Evolutionary conservation across 768 basidiomycete genomes (phyloP).

Genomic region (Cystofilobasidium bisporidii): DNA sequence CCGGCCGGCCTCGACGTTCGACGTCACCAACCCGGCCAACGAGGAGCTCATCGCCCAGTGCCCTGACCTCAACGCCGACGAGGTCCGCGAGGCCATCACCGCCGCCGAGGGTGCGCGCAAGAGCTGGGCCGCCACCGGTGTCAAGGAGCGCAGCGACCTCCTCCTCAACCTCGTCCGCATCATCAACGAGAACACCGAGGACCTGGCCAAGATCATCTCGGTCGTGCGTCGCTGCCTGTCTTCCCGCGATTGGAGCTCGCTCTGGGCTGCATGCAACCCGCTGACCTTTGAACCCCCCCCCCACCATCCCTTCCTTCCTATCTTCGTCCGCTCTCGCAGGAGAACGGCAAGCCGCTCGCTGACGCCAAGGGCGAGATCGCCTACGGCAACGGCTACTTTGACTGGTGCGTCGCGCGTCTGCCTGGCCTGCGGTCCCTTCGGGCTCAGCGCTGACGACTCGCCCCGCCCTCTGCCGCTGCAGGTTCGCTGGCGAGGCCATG

Average conservation of each 20-base stretch:
- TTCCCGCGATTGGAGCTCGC: background rate
- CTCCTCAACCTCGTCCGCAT: constrained; percentile 66
- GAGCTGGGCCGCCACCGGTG: constrained; percentile 76
- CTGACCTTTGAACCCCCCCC: background rate
- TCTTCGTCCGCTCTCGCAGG: constrained; percentile 35
- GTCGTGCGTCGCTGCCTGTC: constrained; percentile 18
- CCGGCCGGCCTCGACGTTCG: constrained; percentile 29
- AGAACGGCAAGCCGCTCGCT: constrained; percentile 84
- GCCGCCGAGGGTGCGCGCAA: constrained; percentile 72
- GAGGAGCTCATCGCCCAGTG: constrained; percentile 27
- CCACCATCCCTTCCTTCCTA: background rate
- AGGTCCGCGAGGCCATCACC: constrained; percentile 53
- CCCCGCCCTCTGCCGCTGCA: background rate
- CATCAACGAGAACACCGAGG: constrained; percentile 75
- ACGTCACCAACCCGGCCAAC: constrained; percentile 32
- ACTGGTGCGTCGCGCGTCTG: constrained; percentile 36
- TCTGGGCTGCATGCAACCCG: background rate
- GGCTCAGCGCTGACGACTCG: background rate
- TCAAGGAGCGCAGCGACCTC: constrained; percentile 77
- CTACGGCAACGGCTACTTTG: constrained; percentile 77
- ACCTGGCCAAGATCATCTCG: constrained; percentile 69
- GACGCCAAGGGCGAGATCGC: constrained; percentile 79
- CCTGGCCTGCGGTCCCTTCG: background rate
- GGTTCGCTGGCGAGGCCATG: constrained; percentile 77
- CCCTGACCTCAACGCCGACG: constrained; percentile 26